Percentiles rank a stretch among this genome's conserved stretches.
These are phyloP conservation scores for Populus alba DNA, from an alignment of 345 rosid species.

Conservation along the genomic window DNA sequence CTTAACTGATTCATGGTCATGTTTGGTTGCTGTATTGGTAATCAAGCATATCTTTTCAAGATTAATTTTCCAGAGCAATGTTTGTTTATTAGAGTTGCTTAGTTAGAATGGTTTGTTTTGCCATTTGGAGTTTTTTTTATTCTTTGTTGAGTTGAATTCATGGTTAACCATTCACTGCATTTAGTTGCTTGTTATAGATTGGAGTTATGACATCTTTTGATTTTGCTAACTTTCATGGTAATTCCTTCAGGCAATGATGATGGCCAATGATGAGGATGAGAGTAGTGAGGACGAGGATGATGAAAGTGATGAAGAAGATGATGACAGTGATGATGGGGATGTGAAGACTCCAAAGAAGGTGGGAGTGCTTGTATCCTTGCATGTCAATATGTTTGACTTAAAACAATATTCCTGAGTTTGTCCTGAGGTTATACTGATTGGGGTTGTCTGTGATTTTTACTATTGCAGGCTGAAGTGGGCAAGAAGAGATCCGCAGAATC, in stretches of 20 bases:
- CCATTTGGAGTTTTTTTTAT: too few species aligned
- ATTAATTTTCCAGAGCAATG: too few species aligned
- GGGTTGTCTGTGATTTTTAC: background rate
- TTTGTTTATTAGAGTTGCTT: too few species aligned
- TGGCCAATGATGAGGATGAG: conserved; percentile 17
- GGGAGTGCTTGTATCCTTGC: too few species aligned
- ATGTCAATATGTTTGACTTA: background rate
- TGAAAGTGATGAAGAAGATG: conserved; percentile 27
- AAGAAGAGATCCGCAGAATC: conserved; percentile 71
- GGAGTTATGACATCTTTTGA: background rate
- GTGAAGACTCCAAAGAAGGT: conserved; percentile 54
- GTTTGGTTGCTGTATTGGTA: too few species aligned
- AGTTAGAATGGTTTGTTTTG: too few species aligned
- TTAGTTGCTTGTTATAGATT: background rate
- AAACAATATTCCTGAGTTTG: background rate
- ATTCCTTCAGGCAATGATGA: background rate
- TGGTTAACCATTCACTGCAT: too few species aligned
- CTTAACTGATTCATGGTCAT: too few species aligned
- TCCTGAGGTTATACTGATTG: background rate
- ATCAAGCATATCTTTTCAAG: too few species aligned
- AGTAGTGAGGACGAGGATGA: conserved; percentile 20
- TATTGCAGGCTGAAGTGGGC: conserved; percentile 39
- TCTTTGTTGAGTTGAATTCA: too few species aligned
- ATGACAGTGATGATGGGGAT: conserved; percentile 32
- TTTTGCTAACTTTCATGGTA: background rate